Evolutionary conservation across 805 yeast genomes (phyloP).

Genomic region (Ogataea parapolymorpha): DNA sequence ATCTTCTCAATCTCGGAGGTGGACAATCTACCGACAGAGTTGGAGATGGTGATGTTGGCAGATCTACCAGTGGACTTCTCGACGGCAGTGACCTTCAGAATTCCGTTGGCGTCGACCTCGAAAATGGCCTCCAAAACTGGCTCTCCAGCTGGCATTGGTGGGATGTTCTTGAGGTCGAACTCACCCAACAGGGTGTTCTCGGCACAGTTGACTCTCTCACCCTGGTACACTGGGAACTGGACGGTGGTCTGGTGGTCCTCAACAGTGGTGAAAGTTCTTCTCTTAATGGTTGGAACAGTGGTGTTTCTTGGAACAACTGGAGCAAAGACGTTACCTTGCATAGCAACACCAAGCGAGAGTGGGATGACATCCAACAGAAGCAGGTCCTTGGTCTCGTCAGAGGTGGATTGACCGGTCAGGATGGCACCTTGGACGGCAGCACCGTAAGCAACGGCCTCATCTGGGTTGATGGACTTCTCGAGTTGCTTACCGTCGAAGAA

Average conservation of each 20-base stretch:
- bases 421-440: constrained; percentile 99
- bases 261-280: constrained; percentile 98
- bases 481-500: constrained; percentile 96
- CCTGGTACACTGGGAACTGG: constrained; percentile 98
- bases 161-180: constrained; percentile 96
- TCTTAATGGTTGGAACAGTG: constrained; percentile 98
- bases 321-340: constrained; percentile 99
- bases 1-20: constrained; percentile 96
- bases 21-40: constrained; percentile 98
- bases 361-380: constrained; percentile 97
- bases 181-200: constrained; percentile 98
- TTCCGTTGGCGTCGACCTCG: constrained; percentile 99
- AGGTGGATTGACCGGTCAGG: constrained; percentile 86
- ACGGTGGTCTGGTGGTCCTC: constrained; percentile 99
- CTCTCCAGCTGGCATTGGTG: constrained; percentile 98
- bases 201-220: constrained; percentile 98
- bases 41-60: constrained; percentile 97
- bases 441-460: constrained; percentile 99
- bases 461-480: constrained; percentile 96
- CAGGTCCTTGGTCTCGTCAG: constrained; percentile 92
- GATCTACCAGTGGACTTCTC: constrained; percentile 99
- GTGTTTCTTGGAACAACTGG: constrained; percentile 99
- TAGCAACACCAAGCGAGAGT: constrained; percentile 98
- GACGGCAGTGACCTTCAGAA: constrained; percentile 97
- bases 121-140: constrained; percentile 99